Evolutionary conservation across 2,329 filamentous ascomycete species (phyloP), one percentile per base, ranked within the genome.

Genomic region (Fusarium zealandicum): DNA sequence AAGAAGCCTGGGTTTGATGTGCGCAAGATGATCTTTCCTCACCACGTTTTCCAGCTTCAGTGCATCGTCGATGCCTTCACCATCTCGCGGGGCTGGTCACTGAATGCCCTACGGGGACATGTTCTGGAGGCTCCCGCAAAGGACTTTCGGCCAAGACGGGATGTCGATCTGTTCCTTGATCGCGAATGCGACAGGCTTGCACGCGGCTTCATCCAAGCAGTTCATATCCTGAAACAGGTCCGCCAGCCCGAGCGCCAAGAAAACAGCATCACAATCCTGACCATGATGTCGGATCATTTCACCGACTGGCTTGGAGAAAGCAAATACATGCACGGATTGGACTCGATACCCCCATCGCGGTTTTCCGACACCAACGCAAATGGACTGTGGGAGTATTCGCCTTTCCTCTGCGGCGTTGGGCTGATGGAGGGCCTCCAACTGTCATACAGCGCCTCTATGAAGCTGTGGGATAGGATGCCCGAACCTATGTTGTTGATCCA

Each of bases 31-130:
- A 80, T 83, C 13, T 66, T 76, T 1, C 78, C 79, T 0, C 76
- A 78, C 28, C 74, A 77, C 54, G 76, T 82, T 1, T 81, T 83
- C 51, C 73, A 81, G 31, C 67, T 83, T 0, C 78, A 82, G 54
- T 78, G 75, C 51, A 79, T 82, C 28, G 73, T 82, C 11, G 80
- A 82, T 53, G 77, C 79, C 2, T 67, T 80, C 30, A 69, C 71
- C 3, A 68, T 76, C 1, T 80, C 73, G 11, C 74, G 73, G 1
- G 78, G 79, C 4, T 82, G 80, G 79, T 68, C 64, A 1, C 14
- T 72, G 2, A 67, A 58, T 41, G 40, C 43, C 8, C 25, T 76
- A 3, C 39, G 50, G 12, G 74, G 75, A 0, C 74, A 79, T 61
- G 51, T 76, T 8, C 37, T 79, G 2, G 53, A 36, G 28, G 31